Conservation (phyloP, 176 grass and related monocot genomes). For the Microstegium vimineum region DNA sequence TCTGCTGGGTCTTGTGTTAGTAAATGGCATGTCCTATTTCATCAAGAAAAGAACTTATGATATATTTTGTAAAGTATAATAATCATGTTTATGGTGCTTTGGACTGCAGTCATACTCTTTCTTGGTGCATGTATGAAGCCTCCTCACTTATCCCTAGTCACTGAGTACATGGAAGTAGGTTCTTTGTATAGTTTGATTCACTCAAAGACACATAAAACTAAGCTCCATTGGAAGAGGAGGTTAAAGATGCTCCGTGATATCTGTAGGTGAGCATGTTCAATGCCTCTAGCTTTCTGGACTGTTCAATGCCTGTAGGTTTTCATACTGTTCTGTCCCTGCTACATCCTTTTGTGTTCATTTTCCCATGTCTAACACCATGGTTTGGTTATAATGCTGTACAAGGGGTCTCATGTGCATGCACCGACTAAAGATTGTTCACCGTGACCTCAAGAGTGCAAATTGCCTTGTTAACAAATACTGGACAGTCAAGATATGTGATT, state of each 20-base stretch:
- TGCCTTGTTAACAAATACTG: slow-evolving; percentile 97
- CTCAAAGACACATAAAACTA: slow-evolving; percentile 66
- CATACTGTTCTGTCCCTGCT: neutral
- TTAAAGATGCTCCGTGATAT: slow-evolving; percentile 99
- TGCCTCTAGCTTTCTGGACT: neutral
- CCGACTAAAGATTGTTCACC: slow-evolving; percentile 89
- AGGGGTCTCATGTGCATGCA: slow-evolving; percentile 99
- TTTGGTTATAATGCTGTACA: slow-evolving; percentile 29
- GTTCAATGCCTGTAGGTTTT: neutral
- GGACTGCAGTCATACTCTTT: slow-evolving; percentile 87
- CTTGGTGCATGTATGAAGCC: slow-evolving; percentile 98
- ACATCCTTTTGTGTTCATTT: slow-evolving; percentile 9
- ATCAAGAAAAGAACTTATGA: neutral
- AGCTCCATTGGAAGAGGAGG: slow-evolving; percentile 85
- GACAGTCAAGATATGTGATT: slow-evolving; percentile 95
- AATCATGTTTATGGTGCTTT: slow-evolving; percentile 29
- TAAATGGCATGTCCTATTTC: slow-evolving; percentile 21
- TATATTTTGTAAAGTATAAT: neutral
- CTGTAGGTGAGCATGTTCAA: slow-evolving; percentile 62
- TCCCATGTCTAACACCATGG: neutral
- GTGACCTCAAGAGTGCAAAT: slow-evolving; percentile 95
- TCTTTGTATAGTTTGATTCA: slow-evolving; percentile 98
- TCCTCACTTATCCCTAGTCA: slow-evolving; percentile 87
- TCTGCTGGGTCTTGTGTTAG: neutral
- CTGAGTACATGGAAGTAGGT: slow-evolving; percentile 97